Conservation (phyloP, 345 rosid species). For the Lumnitzera racemosa region DNA sequence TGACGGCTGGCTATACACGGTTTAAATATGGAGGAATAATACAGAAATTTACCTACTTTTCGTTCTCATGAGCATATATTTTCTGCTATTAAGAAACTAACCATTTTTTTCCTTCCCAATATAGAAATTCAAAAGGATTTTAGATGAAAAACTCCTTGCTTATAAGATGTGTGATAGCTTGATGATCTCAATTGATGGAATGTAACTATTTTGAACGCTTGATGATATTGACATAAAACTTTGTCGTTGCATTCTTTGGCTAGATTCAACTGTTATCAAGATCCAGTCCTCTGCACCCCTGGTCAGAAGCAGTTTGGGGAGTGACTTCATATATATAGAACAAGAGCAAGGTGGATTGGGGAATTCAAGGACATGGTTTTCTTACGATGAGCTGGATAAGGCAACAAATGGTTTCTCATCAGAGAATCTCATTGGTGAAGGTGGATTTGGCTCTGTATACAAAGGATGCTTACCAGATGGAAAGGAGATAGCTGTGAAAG, state of each 20-base stretch:
- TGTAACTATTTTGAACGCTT: background rate
- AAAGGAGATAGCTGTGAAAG: conserved; percentile 69
- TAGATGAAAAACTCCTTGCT: no score
- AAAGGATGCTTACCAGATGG: conserved; percentile 71
- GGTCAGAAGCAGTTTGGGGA: conserved; percentile 47
- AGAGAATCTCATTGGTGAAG: conserved; percentile 71
- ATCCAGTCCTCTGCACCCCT: conserved; percentile 49
- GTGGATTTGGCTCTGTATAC: conserved; percentile 76
- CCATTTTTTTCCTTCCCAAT: no score
- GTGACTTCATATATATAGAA: conserved; percentile 30
- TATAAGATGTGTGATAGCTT: no score
- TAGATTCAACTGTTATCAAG: conserved; percentile 47
- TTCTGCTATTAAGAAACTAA: no score
- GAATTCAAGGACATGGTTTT: conserved; percentile 54
- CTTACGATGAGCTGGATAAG: conserved; percentile 52
- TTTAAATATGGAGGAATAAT: no score
- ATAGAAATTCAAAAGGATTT: no score
- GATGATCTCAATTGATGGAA: no score
- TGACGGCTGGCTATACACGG: no score
- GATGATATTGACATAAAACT: background rate
- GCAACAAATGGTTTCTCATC: conserved; percentile 71
- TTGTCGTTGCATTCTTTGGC: conserved; percentile 12
- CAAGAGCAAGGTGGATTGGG: conserved; percentile 58
- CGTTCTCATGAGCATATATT: no score
- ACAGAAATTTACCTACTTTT: no score